Base-by-base conservation (phyloP, 2,329 filamentous ascomycete species). In the Cytospora leucostoma region DNA sequence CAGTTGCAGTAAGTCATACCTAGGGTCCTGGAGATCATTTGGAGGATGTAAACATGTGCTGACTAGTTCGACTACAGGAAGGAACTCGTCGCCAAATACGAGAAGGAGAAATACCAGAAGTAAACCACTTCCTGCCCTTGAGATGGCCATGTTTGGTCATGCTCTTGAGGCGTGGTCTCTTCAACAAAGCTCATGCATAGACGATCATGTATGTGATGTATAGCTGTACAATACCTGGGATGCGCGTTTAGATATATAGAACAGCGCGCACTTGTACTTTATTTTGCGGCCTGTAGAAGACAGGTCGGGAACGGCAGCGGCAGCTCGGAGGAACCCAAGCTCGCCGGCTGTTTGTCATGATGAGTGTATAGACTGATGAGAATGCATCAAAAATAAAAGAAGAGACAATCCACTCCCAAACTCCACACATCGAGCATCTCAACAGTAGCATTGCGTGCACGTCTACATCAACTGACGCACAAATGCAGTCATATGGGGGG, bases 1-100 rank as follows among this genome's bases (percentile, higher is more conserved):
- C 93, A 98, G 74, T 76, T 98, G 76, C 95, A 99, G 89, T 91
- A 88, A 74, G 88, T 8, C 6, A 15, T 47, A 7, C n/a, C 34
- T n/a, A 7, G 7, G n/a, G 17, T 19, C 10, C 19, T 33, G 27
- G 7, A n/a, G 21, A 21, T 33, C 50, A 64, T 37, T 40, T 56
- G 67, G 38, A 71, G 62, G 11, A 55, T 19, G 60, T 50, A 21
- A 65, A 75, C 70, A 49, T 32, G 40, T 33, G 1, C 50, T 60
- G 32, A 64, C 12, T 3, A n/a, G 10, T 3, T 51, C 17, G 34
- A 44, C 40, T 70, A 60, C 63, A 86, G 83, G 71, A 87, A 84
- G 74, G 84, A 87, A 69, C 75, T 87, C 61, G 68, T 86, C 44
- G 82, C 82, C 70, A 85, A 85, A 75, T 80, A 87, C 73, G 72